These are phyloP conservation scores for Cadophora gregata DNA, from an alignment of 2,329 filamentous ascomycete species.

Conservation along the genomic window DNA sequence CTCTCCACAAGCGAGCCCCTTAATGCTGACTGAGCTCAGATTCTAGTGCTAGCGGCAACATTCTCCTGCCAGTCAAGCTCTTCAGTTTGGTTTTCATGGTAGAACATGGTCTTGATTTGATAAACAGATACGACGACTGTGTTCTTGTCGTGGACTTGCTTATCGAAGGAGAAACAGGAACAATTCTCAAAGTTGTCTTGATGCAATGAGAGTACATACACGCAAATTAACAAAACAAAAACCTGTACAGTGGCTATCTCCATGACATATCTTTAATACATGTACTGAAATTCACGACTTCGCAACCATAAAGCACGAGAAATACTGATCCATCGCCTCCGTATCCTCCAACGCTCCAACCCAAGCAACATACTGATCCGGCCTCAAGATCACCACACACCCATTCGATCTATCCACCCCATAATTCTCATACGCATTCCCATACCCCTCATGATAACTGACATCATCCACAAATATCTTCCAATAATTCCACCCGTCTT, in stretches of 20 bases:
- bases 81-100: too few relatives aligned
- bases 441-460: constrained; percentile 59
- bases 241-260: too few relatives aligned
- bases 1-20: not conserved
- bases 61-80: too few relatives aligned
- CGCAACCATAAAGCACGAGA: constrained; percentile 29
- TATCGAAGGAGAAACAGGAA: too few relatives aligned
- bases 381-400: constrained; percentile 64
- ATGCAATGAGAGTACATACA: too few relatives aligned
- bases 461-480: constrained; percentile 62
- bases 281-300: not conserved
- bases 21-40: too few relatives aligned
- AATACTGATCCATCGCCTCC: constrained; percentile 27
- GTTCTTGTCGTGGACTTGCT: too few relatives aligned
- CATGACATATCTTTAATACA: too few relatives aligned
- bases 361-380: constrained; percentile 69
- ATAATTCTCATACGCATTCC: constrained; percentile 59
- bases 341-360: constrained; percentile 46
- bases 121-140: too few relatives aligned
- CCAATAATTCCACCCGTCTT: constrained; percentile 60
- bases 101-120: too few relatives aligned
- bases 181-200: too few relatives aligned
- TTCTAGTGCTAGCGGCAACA: not conserved
- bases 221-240: too few relatives aligned
- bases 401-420: constrained; percentile 62